Evolutionary conservation across 192 early-diverging fungal species (phyloP), one percentile per base, ranked within the genome.

Genomic region (Pecoramyces ruminantium): DNA sequence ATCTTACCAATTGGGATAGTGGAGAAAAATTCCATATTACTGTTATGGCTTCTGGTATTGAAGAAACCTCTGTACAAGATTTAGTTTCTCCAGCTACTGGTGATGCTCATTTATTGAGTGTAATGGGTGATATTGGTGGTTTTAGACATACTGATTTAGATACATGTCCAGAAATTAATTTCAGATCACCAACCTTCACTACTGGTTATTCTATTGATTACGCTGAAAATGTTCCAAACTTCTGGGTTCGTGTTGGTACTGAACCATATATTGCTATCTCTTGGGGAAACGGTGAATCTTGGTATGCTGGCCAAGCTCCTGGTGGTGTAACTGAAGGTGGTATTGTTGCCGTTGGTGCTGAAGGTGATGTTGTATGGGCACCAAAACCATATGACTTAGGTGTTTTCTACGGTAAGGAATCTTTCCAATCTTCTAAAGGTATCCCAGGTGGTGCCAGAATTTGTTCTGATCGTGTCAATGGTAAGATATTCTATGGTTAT

Each of bases 391-490:
- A 30, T 30, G 30, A 30, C 5, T 79, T 80, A 38, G 29, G 38
- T 18, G 34, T 30, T 4, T 30, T 30, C 16, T 77, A 80, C 78
- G 78, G 78, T 30, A 78, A 78, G 17, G 29, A 38, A 30, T 18
- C 29, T 3, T 80, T 38, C 17, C 14, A 38, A 29, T 28, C 83
- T 5, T 29, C 82, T 17, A 39, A 40, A 30, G 29, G 28, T 29
- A 40, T 38, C n/a, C 83, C 39, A 78, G 30, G 27, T 28, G 29
- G 39, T 34, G 34, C 83, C 21, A 29, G 30, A 30, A 78, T 83
- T 79, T 39, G 83, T 28, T 84, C 83, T 34, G 83, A 83, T 81
- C 83, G 83, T 78, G 83, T 84, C 4, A 83, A 83, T 25, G 67
- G 30, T 15, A 77, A 34, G 30, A 29, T 30, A n/a, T 83, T 84